Percentiles rank a stretch among this genome's conserved stretches.
Conservation (phyloP, 1,284 basidiomycete species). For the Sphagnurus paluster region DNA sequence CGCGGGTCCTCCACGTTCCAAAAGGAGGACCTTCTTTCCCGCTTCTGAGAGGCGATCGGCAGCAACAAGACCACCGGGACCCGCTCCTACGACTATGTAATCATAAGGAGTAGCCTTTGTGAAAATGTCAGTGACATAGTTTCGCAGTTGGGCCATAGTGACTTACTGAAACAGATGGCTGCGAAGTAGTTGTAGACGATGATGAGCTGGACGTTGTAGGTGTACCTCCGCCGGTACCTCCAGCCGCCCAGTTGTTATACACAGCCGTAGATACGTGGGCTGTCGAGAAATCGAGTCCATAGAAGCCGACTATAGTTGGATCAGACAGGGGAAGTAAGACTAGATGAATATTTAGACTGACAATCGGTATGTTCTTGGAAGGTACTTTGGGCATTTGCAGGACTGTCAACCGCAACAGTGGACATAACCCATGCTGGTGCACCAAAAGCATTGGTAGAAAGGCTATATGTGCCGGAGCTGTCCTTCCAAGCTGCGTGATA, state of each 20-base stretch:
- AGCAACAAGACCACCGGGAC: constrained; percentile 44
- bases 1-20: constrained; percentile 64
- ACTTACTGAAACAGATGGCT: constrained; percentile 37
- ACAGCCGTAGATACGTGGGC: constrained; percentile 46
- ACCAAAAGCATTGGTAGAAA: constrained; percentile 39
- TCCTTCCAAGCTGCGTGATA: constrained; percentile 33
- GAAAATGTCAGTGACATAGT: neutral
- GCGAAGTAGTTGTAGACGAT: constrained; percentile 31
- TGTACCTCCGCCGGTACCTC: constrained; percentile 37
- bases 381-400: constrained; percentile 35
- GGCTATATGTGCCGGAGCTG: constrained; percentile 28
- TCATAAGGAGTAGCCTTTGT: constrained; percentile 52
- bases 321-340: neutral
- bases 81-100: constrained; percentile 63
- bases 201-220: constrained; percentile 26
- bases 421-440: constrained; percentile 57
- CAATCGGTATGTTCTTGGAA: constrained; percentile 39
- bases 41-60: constrained; percentile 62
- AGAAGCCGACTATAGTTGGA: constrained; percentile 51
- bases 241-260: constrained; percentile 52
- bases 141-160: neutral
- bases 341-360: constrained; percentile 16
- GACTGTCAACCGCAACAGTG: constrained; percentile 32
- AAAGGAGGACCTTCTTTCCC: constrained; percentile 60
- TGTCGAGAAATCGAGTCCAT: constrained; percentile 47